A percentile compares a stretch with the other conserved stretches of the same genome.
Conservation (phyloP, 192 early-diverging fungal species). For the Jimgerdemannia lactiflua region DNA sequence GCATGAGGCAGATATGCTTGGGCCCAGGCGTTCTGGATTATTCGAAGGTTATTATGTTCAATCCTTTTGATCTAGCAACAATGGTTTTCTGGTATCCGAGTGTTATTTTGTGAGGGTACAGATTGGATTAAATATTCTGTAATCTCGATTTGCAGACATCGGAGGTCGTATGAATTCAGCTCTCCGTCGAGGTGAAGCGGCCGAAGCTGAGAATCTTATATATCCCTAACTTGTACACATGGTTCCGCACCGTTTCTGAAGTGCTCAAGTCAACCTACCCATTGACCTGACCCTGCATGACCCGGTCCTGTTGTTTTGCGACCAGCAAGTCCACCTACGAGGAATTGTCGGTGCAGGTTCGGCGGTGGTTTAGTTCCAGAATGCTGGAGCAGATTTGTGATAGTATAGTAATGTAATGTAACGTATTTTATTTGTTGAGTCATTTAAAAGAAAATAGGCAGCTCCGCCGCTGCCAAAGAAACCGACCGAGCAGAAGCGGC, state of each 20-base stretch:
- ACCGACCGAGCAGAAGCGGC: slow-evolving; percentile 45
- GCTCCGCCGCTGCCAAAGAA: slow-evolving; percentile 48
- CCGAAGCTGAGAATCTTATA: slow-evolving; percentile 58
- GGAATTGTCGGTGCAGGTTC: slow-evolving; percentile 32
- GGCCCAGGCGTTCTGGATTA: slow-evolving; percentile 50
- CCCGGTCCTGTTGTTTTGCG: slow-evolving; percentile 52
- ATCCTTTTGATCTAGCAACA: slow-evolving; percentile 37
- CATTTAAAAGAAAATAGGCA: too few species aligned
- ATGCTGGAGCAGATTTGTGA: slow-evolving; percentile 14
- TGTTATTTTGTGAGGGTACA: too few species aligned
- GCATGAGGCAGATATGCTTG: slow-evolving; percentile 58
- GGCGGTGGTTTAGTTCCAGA: slow-evolving; percentile 28
- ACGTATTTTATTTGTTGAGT: too few species aligned
- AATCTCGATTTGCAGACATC: slow-evolving; percentile 14
- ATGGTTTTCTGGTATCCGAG: too few species aligned
- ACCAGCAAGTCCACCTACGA: slow-evolving; percentile 44
- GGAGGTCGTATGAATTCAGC: slow-evolving; percentile 48
- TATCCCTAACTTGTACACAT: slow-evolving; percentile 50
- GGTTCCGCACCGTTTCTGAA: slow-evolving; percentile 47
- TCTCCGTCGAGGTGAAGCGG: slow-evolving; percentile 58
- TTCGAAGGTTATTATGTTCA: slow-evolving; percentile 59
- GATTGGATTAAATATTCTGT: not conserved
- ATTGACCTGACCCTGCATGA: slow-evolving; percentile 41
- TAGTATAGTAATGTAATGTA: too few species aligned
- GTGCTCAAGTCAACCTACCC: slow-evolving; percentile 39